A percentile compares a stretch with the other conserved stretches of the same genome.
Evolutionary conservation across 2,329 filamentous ascomycete species (phyloP).

Genomic region (Pseudogymnoascus sp.): DNA sequence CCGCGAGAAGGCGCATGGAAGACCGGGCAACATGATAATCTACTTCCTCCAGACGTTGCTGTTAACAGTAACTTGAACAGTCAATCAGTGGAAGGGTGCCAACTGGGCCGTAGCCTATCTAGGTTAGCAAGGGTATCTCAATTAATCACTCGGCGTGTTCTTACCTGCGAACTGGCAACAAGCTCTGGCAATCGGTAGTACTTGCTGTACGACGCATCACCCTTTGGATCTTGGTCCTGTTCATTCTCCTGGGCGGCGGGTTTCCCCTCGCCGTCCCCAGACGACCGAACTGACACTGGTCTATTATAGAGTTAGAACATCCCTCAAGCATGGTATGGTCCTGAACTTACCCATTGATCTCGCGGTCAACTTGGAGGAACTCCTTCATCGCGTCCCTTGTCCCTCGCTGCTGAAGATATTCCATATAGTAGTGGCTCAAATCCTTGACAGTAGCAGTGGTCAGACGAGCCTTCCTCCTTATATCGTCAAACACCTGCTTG

Average conservation of each 20-base stretch:
- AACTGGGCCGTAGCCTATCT: background rate
- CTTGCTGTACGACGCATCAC: conserved; percentile 37
- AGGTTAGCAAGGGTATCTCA: background rate
- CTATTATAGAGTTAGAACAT: conserved; percentile 25
- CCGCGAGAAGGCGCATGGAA: background rate
- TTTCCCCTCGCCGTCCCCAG: conserved; percentile 32
- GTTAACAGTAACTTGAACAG: background rate
- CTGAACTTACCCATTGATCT: conserved; percentile 69
- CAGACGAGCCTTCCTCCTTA: conserved; percentile 67
- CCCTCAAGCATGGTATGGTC: background rate
- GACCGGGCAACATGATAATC: background rate
- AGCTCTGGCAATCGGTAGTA: conserved; percentile 32
- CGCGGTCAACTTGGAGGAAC: conserved; percentile 73
- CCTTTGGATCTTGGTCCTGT: conserved; percentile 33
- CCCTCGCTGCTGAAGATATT: conserved; percentile 75
- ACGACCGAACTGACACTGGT: conserved; percentile 36
- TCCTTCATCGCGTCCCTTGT: conserved; percentile 78
- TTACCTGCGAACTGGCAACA: background rate
- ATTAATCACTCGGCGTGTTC: background rate
- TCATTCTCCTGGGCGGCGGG: conserved; percentile 36
- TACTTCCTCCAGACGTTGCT: background rate
- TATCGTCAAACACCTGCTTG: conserved; percentile 69
- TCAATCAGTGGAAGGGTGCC: background rate
- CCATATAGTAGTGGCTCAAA: conserved; percentile 70
- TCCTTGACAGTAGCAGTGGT: conserved; percentile 62